Conservation (phyloP, 2,329 filamentous ascomycete species). For the Pseudogymnoascus sp. region DNA sequence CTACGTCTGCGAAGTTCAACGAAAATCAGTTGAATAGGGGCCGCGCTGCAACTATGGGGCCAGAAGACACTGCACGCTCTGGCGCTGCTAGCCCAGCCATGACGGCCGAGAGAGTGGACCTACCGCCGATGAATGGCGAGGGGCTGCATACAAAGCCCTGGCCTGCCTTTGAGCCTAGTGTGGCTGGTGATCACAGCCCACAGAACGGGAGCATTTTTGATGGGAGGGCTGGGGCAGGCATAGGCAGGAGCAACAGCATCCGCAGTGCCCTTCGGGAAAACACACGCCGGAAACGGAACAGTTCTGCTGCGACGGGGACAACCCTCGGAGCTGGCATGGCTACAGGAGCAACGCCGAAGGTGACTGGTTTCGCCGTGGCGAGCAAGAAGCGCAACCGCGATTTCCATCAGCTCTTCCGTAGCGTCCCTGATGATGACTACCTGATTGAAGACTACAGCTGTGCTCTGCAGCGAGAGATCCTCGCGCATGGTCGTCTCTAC, state of each 20-base stretch:
- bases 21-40: constrained; percentile 29
- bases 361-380: constrained; percentile 92
- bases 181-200: constrained; percentile 54
- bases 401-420: constrained; percentile 89
- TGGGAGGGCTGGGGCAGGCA: constrained; percentile 39
- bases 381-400: constrained; percentile 94
- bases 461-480: constrained; percentile 87
- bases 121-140: constrained; percentile 17
- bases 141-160: constrained; percentile 30
- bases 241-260: constrained; percentile 54
- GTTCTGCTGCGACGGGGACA: constrained; percentile 57
- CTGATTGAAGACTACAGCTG: constrained; percentile 98
- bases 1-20: constrained; percentile 47
- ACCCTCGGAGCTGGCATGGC: constrained; percentile 60
- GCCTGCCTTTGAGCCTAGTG: constrained; percentile 43
- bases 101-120: constrained; percentile 17
- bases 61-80: constrained; percentile 16
- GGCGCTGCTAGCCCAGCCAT: constrained; percentile 6
- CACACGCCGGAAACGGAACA: constrained; percentile 68
- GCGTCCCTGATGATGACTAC: constrained; percentile 95
- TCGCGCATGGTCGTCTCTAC: constrained; percentile 87
- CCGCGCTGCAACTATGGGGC: constrained; percentile 18
- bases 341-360: constrained; percentile 65
- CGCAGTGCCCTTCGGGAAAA: constrained; percentile 46
- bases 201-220: constrained; percentile 58